Evolutionary conservation across 202 grass and related monocot species (phyloP).

Genomic region (Cymbopogon flexuosus): DNA sequence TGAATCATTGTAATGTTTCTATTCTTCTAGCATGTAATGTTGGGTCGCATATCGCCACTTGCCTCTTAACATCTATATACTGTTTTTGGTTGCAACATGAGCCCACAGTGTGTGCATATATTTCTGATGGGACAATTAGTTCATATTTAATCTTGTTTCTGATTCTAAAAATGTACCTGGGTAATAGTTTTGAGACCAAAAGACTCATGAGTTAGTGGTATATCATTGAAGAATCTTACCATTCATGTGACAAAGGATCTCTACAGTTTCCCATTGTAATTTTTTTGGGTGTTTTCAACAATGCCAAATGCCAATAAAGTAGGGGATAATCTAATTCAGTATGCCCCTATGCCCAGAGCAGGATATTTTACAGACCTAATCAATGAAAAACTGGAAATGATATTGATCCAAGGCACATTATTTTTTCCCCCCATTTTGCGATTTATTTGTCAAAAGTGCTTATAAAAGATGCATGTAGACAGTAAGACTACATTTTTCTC

Average conservation of each 20-base stretch:
- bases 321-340: background rate
- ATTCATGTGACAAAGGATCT: background rate
- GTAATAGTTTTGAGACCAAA: background rate
- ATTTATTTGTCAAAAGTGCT: conserved; percentile 14
- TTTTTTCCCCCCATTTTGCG: background rate
- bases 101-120: conserved; percentile 2
- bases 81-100: background rate
- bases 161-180: background rate
- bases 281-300: background rate
- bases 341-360: background rate
- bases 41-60: background rate
- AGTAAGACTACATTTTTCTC: background rate
- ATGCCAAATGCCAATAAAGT: conserved; percentile 1
- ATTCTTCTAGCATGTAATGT: conserved; percentile 10
- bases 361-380: conserved; percentile 10
- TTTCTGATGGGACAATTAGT: background rate
- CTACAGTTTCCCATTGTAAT: background rate
- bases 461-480: conserved; percentile 9
- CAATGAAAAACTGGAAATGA: background rate
- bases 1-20: conserved; percentile 16
- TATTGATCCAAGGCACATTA: background rate
- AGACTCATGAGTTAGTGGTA: conserved; percentile 7
- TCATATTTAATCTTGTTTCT: background rate
- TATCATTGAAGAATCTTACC: background rate
- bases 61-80: background rate